Conservation (phyloP, 352 stramenopile genomes). For the Phytophthora boehmeriae region DNA sequence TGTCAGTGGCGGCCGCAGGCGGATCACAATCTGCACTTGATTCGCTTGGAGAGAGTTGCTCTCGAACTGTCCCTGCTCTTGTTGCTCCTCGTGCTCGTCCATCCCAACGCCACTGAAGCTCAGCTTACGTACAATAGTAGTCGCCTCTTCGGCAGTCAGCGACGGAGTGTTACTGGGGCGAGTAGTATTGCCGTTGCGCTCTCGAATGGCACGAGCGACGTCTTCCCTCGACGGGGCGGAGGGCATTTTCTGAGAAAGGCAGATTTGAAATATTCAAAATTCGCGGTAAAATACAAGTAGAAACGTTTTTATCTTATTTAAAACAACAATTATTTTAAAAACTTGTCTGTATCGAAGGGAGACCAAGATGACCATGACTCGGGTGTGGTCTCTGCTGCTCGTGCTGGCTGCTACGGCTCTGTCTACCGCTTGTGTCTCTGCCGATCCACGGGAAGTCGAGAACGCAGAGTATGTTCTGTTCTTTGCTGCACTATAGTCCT, state of each 20-base stretch:
- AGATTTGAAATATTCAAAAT: slow-evolving; percentile 13
- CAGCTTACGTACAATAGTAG: slow-evolving; percentile 53
- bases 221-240: slow-evolving; percentile 19
- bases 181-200: slow-evolving; percentile 20
- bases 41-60: slow-evolving; percentile 6
- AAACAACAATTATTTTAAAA: too few relatives aligned
- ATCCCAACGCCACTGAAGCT: slow-evolving; percentile 60
- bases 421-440: slow-evolving; percentile 29
- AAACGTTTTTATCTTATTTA: slow-evolving; percentile 7
- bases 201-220: slow-evolving; percentile 24
- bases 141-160: slow-evolving; percentile 15
- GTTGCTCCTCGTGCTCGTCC: slow-evolving; percentile 33
- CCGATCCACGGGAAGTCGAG: slow-evolving; percentile 66
- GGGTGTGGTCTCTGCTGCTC: slow-evolving; percentile 25
- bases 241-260: slow-evolving; percentile 2
- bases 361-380: slow-evolving; percentile 16
- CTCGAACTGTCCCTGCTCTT: slow-evolving; percentile 18
- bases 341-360: slow-evolving; percentile 6
- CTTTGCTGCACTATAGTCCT: not conserved
- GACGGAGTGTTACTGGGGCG: slow-evolving; percentile 17
- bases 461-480: slow-evolving; percentile 56
- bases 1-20: slow-evolving; percentile 61
- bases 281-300: not conserved
- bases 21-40: slow-evolving; percentile 70
- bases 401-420: slow-evolving; percentile 41